These are phyloP conservation scores for Musa acuminata DNA, from an alignment of 176 grass and related monocot species.

Conservation along the genomic window DNA sequence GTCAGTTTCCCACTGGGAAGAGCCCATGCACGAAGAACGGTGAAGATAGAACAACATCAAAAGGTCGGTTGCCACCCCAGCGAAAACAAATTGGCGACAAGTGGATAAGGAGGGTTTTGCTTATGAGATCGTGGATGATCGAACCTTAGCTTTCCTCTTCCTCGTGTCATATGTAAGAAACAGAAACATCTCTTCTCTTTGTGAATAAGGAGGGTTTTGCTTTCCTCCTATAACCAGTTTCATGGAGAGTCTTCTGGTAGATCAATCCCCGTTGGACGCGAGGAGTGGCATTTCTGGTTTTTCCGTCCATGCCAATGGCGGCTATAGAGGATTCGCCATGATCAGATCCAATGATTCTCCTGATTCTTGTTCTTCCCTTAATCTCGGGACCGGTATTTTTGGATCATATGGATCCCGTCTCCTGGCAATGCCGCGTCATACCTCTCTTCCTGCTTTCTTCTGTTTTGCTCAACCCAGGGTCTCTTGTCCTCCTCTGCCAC, in stretches of 20 bases:
- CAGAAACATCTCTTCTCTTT: too few species aligned
- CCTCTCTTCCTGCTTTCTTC: too few species aligned
- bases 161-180: too few species aligned
- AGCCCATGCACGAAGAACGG: conserved; percentile 23
- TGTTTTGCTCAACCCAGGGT: background rate
- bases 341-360: too few species aligned
- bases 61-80: conserved; percentile 61
- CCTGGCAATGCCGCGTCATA: background rate
- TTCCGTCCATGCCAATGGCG: too few species aligned
- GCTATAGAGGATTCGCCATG: too few species aligned
- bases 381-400: background rate
- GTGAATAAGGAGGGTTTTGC: background rate
- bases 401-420: conserved; percentile 21
- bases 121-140: background rate
- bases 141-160: background rate
- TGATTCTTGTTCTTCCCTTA: background rate
- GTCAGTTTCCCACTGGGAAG: conserved; percentile 27
- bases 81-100: conserved; percentile 6
- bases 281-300: background rate
- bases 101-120: background rate
- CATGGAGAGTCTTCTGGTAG: background rate
- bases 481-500: conserved; percentile 26
- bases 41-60: background rate
- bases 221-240: background rate
- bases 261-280: background rate